Base-by-base conservation (phyloP, 2,329 filamentous ascomycete genomes). In the Cladophialophora yegresii region DNA sequence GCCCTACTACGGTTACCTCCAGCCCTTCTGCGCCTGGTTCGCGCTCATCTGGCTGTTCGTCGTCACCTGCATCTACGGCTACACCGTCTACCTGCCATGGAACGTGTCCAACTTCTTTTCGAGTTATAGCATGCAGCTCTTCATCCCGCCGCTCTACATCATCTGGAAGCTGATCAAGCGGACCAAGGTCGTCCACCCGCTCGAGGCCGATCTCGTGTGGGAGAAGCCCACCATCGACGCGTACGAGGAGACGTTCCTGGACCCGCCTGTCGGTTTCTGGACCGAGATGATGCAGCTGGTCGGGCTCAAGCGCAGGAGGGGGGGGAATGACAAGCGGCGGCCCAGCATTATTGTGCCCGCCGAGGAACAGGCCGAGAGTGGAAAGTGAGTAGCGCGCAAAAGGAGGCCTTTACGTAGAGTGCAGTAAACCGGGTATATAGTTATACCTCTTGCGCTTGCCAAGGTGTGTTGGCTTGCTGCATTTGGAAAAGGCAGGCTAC, bases 71-170 rank as follows among this genome's bases (percentile, higher is more conserved):
- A 85, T 91, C 4, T 86, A 87, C 13, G 89, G 89, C 0, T 92
- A 91, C 68, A 82, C 85, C 0, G 87, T 90, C 0, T 93, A 92
- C 71, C 73, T 91, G 57, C 86, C 87, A 0, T 92, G 87, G 89
- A 81, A 84, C 60, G 73, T 87, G 0, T 81, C 85, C 6, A 83
- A 82, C 16, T 93, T 92, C 74, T 77, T 92, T 49, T 90, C 90
- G 22, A 61, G 53, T 54, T 68, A 68, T 61, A 66, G 58, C 54
- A 67, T 64, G 65, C 62, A 64, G 23, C 54, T 64, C 45, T 59
- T 68, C n/a, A 62, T 62, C 3, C 66, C 66, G 8, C 20, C 61
- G 26, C 33, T 69, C 6, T 69, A 58, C 45, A 23, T 65, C 1
- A 57, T 53, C 20, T 69, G 67, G 67, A 69, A 69, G 54, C 10